These are phyloP conservation scores for Eimeria brunetti DNA, from an alignment of 169 alveolate species.

Conservation along the genomic window DNA sequence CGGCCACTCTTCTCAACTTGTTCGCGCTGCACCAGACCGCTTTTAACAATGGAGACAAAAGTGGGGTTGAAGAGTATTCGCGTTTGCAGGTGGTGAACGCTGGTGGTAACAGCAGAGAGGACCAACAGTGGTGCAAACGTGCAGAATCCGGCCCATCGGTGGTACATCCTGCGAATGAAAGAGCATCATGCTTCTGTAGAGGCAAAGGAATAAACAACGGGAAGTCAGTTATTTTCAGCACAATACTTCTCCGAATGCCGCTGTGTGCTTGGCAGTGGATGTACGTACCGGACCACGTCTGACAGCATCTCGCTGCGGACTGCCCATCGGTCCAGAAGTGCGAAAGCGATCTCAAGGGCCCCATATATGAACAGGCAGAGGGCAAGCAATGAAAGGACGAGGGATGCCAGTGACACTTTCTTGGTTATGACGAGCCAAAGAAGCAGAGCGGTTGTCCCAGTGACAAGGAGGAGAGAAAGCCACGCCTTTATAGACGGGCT, in stretches of 20 bases:
- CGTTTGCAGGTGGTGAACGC: constrained; percentile 76
- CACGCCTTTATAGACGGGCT: constrained; percentile 74
- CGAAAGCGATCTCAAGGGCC: constrained; percentile 69
- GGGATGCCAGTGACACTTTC: constrained; percentile 55
- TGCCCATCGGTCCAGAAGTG: constrained; percentile 80
- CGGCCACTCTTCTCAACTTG: constrained; percentile 76
- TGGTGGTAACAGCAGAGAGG: constrained; percentile 64
- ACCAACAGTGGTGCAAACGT: constrained; percentile 59
- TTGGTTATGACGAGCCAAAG: constrained; percentile 61
- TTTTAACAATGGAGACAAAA: constrained; percentile 77
- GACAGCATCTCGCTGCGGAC: constrained; percentile 78
- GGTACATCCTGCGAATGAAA: constrained; percentile 56
- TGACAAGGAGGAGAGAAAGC: constrained; percentile 53
- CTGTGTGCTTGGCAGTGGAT: not conserved
- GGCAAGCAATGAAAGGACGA: constrained; percentile 53
- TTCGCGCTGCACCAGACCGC: constrained; percentile 80
- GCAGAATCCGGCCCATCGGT: constrained; percentile 74
- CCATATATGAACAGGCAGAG: constrained; percentile 71
- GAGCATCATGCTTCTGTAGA: not conserved
- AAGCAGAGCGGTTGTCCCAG: constrained; percentile 14
- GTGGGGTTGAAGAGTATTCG: constrained; percentile 77
- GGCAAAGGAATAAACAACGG: not conserved
- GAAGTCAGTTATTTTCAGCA: not conserved
- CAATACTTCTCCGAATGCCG: not conserved
- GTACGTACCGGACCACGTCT: constrained; percentile 74